Base-by-base conservation (phyloP, 352 stramenopile species). In the Pelagophyceae sp. region DNA sequence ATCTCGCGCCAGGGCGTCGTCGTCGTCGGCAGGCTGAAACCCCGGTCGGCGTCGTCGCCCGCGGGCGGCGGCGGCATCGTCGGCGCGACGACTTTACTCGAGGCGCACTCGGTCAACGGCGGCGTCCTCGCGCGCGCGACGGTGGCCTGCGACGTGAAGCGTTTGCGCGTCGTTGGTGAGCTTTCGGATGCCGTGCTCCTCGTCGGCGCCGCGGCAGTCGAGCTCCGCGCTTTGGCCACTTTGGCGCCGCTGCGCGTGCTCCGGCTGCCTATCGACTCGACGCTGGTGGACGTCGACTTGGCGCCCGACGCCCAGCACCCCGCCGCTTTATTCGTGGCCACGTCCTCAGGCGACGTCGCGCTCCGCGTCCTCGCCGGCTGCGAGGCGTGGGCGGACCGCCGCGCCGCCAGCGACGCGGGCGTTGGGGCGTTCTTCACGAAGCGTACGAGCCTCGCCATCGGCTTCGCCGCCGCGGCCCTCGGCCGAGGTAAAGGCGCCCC, bases 41-140 rank as follows among this genome's bases (percentile, higher is more conserved):
- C 23, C 29, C 61, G 61, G 15, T 19, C 15, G 20, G 20, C 61
- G 23, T 19, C 23, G 61, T 33, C 23, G 61, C 50, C 50, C 50
- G 50, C 50, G 17, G 61, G 20, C 61, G 61, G 15, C 31, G 61
- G 20, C 31, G 23, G 20, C 61, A 15, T 70, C 31, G 61, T 33
- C 20, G 29, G 20, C 23, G 23, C 20, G 23, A 35, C 61, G 15
- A 70, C 20, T 20, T 11, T 70, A 15, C 20, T 70, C 61, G 61
- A 70, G 23, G 61, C 29, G 20, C 61, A 70, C 29, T n/a, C 23
- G 15, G 61, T 70, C 23, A 70, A 70, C 61, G 61, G 61, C 61
- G 61, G 61, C 61, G 6, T n/a, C 61, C 6, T 70, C 61, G 20
- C 23, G 23, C 15, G 11, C 23, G 61, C 61, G 61, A 31, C 15